Conservation (phyloP, 2,329 filamentous ascomycete genomes). For the Neofusicoccum ribis region DNA sequence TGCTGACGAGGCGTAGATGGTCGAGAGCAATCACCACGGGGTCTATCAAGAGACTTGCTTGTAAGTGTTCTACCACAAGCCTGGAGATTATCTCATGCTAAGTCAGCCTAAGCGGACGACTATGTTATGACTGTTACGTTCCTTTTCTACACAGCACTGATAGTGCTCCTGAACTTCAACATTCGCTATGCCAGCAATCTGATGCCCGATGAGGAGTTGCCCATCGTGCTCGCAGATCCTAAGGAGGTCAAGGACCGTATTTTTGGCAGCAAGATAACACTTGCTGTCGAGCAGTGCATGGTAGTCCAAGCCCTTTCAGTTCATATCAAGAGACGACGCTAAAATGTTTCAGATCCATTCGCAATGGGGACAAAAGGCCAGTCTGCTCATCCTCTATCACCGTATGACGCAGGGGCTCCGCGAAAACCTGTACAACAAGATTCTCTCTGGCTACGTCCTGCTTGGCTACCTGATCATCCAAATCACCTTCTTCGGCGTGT, state of each 20-base stretch:
- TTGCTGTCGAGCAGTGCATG: constrained; percentile 34
- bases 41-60: constrained; percentile 9
- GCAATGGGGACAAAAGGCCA: constrained; percentile 9
- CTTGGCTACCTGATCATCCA: constrained; percentile 22
- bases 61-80: neutral
- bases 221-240: constrained; percentile 18
- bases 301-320: neutral
- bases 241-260: constrained; percentile 35
- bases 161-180: constrained; percentile 23
- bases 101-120: constrained; percentile 10
- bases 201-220: constrained; percentile 12
- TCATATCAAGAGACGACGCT: too few relatives aligned
- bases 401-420: constrained; percentile 15
- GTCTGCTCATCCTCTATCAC: constrained; percentile 19
- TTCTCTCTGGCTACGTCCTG: constrained; percentile 20
- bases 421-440: constrained; percentile 20
- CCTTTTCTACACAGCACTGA: constrained; percentile 21
- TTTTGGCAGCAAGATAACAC: constrained; percentile 37
- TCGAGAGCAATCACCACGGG: constrained; percentile 18
- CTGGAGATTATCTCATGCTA: neutral
- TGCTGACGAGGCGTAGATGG: constrained; percentile 14
- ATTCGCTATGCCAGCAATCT: constrained; percentile 22
- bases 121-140: constrained; percentile 22
- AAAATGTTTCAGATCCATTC: neutral
- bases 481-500: constrained; percentile 22